Evolutionary conservation across 768 basidiomycete genomes (phyloP).

Genomic region (Kwoniella botswanensis): DNA sequence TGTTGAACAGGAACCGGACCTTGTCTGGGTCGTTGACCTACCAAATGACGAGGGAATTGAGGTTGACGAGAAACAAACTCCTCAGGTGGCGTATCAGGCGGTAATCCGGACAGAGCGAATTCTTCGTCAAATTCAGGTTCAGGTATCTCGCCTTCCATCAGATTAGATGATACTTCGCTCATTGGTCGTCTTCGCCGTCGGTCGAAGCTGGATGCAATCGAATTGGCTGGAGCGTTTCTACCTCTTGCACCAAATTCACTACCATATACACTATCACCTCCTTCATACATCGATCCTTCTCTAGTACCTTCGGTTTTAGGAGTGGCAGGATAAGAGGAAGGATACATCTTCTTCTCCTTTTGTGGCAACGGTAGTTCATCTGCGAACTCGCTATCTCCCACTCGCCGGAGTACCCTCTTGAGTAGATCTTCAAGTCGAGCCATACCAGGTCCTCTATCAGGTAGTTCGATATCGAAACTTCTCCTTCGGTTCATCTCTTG

Average conservation of each 20-base stretch:
- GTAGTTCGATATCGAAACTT: constrained; percentile 33
- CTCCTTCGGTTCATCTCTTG: constrained; percentile 61
- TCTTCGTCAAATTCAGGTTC: constrained; percentile 50
- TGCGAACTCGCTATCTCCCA: constrained; percentile 60
- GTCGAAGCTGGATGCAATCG: constrained; percentile 32
- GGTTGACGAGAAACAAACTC: constrained; percentile 32
- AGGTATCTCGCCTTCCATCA: constrained; percentile 38
- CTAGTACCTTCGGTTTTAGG: constrained; percentile 3
- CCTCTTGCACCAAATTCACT: constrained; percentile 36
- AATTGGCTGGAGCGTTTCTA: constrained; percentile 43
- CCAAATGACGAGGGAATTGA: constrained; percentile 36
- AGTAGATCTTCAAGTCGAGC: constrained; percentile 62
- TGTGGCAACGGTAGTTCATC: constrained; percentile 45
- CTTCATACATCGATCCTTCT: constrained; percentile 43
- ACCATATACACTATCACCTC: constrained; percentile 41
- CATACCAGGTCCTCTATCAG: constrained; percentile 34
- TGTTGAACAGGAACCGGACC: constrained; percentile 2
- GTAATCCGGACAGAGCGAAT: constrained; percentile 49
- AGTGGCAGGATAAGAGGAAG: constrained; percentile 11
- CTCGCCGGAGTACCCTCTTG: constrained; percentile 60
- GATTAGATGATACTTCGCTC: constrained; percentile 28
- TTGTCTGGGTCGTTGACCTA: constrained; percentile 9
- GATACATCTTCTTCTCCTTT: constrained; percentile 4
- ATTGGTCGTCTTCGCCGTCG: constrained; percentile 22
- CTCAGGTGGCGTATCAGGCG: constrained; percentile 42